Evolutionary conservation across 768 basidiomycete genomes (phyloP), one percentile per base, ranked within the genome.

Genomic region (Mycena latifolia): DNA sequence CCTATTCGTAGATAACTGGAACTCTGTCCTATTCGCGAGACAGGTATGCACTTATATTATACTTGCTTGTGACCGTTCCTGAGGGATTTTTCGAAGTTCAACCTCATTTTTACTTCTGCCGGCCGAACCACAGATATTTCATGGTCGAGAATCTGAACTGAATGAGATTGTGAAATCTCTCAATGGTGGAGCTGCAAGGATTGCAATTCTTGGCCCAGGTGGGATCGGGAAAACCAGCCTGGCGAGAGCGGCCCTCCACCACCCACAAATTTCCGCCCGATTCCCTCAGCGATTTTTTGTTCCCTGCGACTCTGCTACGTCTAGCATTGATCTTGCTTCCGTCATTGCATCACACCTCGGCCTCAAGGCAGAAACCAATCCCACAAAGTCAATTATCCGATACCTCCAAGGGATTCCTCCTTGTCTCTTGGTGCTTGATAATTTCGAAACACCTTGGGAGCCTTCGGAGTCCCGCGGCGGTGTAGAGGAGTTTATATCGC

Each of bases 171-270:
- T 65, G 7, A 10, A 25, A 14, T 17, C 20, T 22, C 47, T 56
- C 22, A 20, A 5, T 39, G 24, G 24, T 47, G 46, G 27, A 25
- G 9, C 22, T 3, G 46, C 46, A 24, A 8, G 46, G 11, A 27
- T 47, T 3, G 24, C 46, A 4, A 47, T 47, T 27, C 6, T 47
- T 11, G 45, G 62, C 14, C 27, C 31, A 9, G 45, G 62, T 7
- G 61, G 61, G 5, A 63, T 63, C 22, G 55, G 55, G 3, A 64
- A 64, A 45, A 64, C 63, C 24, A 47, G 46, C 24, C 46, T 47
- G 5, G 46, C 63, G 15, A 31, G 14, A 51, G 56, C 55, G 1
- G 63, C 27, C 33, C 15, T 65, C n/a, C 56, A 65, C 41, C 45
- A 63, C 37, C 45, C 62, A 3, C 51, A 41, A 2, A 31, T 56